phyloP scores from a whole-genome alignment of 495 filamentous ascomycete genomes.

The Daldinia grandis region DNA sequence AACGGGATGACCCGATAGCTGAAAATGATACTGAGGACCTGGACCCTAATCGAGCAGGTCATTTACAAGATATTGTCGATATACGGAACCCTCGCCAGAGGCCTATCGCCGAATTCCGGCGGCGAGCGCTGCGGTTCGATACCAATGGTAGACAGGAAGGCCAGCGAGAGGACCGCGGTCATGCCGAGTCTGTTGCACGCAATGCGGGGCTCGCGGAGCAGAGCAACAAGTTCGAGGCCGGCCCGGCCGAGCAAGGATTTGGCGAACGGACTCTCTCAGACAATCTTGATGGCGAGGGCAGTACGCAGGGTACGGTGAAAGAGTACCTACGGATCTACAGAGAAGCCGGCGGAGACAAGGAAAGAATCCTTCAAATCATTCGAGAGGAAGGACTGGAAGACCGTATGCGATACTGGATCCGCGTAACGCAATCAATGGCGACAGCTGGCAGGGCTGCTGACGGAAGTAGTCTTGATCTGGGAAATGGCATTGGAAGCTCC shows the following conservation, averaged over 20 bases:
- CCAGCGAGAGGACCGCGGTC: background rate
- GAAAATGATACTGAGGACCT: slow-evolving; percentile 21
- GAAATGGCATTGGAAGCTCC: background rate
- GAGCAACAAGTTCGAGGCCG: background rate
- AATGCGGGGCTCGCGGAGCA: background rate
- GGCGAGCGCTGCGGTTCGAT: slow-evolving; percentile 14
- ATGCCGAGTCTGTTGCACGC: background rate
- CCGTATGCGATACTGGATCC: slow-evolving; percentile 62
- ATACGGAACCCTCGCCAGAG: slow-evolving; percentile 29
- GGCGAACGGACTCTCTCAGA: slow-evolving; percentile 9
- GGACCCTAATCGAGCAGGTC: slow-evolving; percentile 7
- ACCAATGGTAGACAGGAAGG: background rate
- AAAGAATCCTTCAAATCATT: slow-evolving; percentile 68
- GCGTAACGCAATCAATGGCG: slow-evolving; percentile 45
- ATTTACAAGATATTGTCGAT: slow-evolving; percentile 15
- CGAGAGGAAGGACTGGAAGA: slow-evolving; percentile 66
- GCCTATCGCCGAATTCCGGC: slow-evolving; percentile 36
- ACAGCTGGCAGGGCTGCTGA: slow-evolving; percentile 5
- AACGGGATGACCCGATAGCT: background rate
- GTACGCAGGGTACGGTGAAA: slow-evolving; percentile 44
- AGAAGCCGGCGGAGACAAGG: slow-evolving; percentile 65
- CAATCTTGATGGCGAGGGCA: slow-evolving; percentile 7
- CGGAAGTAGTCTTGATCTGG: slow-evolving; percentile 2
- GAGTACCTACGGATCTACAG: slow-evolving; percentile 62
- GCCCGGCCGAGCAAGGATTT: slow-evolving; percentile 1